A percentile compares a stretch with the other conserved stretches of the same genome.
Conservation (phyloP, 108 stramenopile species). For the Skeletonema costatum region DNA sequence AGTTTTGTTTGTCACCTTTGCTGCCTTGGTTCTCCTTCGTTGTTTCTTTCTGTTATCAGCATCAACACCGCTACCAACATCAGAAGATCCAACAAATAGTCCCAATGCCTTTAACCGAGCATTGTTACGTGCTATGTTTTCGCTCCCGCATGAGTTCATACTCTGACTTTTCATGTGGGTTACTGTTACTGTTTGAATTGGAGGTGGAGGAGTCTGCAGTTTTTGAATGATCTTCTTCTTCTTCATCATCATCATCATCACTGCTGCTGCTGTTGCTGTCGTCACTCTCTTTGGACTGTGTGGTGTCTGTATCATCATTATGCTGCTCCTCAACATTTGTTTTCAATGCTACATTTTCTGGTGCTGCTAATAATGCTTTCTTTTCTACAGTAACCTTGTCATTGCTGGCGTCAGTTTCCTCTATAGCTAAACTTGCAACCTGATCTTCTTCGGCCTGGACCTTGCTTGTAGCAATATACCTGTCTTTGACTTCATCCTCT, state of each 20-base stretch:
- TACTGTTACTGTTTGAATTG: neutral
- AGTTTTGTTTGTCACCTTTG: neutral
- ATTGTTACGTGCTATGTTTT: conserved; percentile 48
- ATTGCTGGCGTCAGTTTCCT: neutral
- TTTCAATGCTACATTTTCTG: neutral
- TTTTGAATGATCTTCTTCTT: neutral
- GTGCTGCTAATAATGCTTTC: neutral
- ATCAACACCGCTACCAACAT: neutral
- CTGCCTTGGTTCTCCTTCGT: conserved; percentile 13
- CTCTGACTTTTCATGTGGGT: conserved; percentile 21
- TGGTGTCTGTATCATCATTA: neutral
- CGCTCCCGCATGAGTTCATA: conserved; percentile 45
- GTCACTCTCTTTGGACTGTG: conserved; percentile 7
- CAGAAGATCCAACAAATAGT: conserved; percentile 3
- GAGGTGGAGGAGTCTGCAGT: neutral
- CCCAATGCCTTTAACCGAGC: conserved; percentile 33
- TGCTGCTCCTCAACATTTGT: neutral
- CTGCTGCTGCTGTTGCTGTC: neutral
- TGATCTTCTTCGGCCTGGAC: too few species aligned
- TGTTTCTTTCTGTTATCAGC: neutral
- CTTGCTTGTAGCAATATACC: too few species aligned
- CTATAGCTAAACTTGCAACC: too few species aligned
- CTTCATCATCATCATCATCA: neutral
- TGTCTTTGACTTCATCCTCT: neutral
- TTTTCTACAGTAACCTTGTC: neutral